These are phyloP conservation scores for Spiraea crenata DNA, from an alignment of 331 rosid genomes.

Conservation along the genomic window DNA sequence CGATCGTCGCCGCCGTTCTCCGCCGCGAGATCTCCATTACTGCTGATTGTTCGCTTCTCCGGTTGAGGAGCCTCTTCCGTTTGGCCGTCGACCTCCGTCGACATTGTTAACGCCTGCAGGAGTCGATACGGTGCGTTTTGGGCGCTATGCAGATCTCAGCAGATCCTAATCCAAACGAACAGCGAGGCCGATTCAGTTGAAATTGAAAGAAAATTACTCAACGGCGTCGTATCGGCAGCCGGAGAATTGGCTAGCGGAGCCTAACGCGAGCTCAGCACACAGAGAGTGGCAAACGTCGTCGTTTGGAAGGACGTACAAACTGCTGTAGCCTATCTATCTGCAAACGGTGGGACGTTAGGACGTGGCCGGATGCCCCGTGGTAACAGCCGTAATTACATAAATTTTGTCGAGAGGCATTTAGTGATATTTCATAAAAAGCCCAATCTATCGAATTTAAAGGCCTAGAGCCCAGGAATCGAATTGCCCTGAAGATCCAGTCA, in stretches of 20 bases:
- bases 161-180: neutral
- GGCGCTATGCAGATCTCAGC: neutral
- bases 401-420: constrained; percentile 11
- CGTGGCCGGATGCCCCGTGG: constrained; percentile 2
- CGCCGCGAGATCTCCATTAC: constrained; percentile 31
- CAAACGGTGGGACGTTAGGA: neutral
- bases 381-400: neutral
- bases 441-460: neutral
- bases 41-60: constrained; percentile 31
- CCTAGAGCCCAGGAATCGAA: neutral
- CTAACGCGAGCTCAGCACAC: neutral
- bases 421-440: neutral
- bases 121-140: neutral
- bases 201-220: neutral
- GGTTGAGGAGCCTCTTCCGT: constrained; percentile 32
- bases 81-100: constrained; percentile 42
- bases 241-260: neutral
- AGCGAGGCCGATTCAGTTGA: neutral
- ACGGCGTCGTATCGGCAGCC: constrained; percentile 16
- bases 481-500: too few relatives aligned
- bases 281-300: constrained; percentile 28
- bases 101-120: constrained; percentile 24
- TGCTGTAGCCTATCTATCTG: neutral
- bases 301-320: constrained; percentile 25
- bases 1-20: constrained; percentile 36